phyloP scores from a whole-genome alignment of 2,329 filamentous ascomycete genomes.

The Talaromyces pinophilus region DNA sequence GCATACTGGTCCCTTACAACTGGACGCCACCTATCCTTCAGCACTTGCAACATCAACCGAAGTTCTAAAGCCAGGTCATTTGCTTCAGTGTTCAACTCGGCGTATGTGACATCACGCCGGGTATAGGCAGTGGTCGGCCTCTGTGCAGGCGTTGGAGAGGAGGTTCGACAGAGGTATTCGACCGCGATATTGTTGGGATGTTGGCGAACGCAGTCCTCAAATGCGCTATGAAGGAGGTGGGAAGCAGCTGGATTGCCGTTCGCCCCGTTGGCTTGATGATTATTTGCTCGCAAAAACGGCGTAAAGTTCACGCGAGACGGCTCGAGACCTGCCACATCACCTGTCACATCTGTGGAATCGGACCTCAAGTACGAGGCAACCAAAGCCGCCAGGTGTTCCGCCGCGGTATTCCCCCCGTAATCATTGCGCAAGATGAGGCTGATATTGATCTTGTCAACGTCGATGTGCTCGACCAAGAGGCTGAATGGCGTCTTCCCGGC shows the following conservation, averaged over 20 bases:
- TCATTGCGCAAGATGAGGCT: slow-evolving; percentile 6
- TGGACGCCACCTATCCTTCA: slow-evolving; percentile 1
- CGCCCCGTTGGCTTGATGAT: background rate
- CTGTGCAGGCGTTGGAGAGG: background rate
- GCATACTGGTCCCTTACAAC: background rate
- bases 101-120: slow-evolving; percentile 4
- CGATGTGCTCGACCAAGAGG: slow-evolving; percentile 1
- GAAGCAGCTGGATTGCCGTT: background rate
- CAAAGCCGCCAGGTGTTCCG: background rate
- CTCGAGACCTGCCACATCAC: slow-evolving; percentile 1
- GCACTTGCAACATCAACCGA: background rate
- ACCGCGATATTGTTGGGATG: slow-evolving; percentile 9
- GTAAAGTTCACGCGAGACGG: slow-evolving; percentile 9
- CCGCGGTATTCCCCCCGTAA: background rate
- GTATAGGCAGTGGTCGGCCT: background rate
- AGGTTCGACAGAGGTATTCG: background rate
- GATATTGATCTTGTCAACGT: background rate
- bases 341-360: slow-evolving; percentile 1
- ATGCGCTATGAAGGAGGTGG: slow-evolving; percentile 7
- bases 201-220: background rate
- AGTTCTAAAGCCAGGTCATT: slow-evolving; percentile 4
- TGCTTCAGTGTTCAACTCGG: slow-evolving; percentile 2
- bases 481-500: background rate
- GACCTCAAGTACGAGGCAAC: slow-evolving; percentile 6
- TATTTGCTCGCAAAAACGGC: background rate